These are phyloP conservation scores for Trypanosoma melophagium DNA, from an alignment of 208 protist genomes.

Conservation along the genomic window DNA sequence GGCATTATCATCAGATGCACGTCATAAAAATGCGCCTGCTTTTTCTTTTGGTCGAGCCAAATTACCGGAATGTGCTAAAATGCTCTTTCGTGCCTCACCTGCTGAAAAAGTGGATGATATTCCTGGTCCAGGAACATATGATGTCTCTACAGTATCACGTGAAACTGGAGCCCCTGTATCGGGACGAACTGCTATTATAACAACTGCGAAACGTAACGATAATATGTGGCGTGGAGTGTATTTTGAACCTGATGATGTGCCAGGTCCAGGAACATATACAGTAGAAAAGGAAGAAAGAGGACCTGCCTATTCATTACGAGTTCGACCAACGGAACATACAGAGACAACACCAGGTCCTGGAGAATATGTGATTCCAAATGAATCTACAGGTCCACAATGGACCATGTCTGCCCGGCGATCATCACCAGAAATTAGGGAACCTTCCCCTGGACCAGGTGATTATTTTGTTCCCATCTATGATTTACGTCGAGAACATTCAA, in stretches of 20 bases:
- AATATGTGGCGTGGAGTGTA: constrained; percentile 20
- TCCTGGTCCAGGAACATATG: constrained; percentile 17
- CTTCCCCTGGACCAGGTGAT: constrained; percentile 28
- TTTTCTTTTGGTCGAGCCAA: constrained; percentile 30
- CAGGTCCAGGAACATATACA: constrained; percentile 21
- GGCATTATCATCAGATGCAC: constrained; percentile 3
- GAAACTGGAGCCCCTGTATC: constrained; percentile 3
- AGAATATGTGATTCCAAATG: constrained; percentile 32
- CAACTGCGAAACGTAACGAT: constrained; percentile 18
- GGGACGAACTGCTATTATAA: constrained; percentile 16
- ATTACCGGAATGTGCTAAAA: constrained; percentile 3
- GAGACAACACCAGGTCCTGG: constrained; percentile 23
- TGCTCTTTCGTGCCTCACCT: not conserved
- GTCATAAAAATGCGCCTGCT: constrained; percentile 26
- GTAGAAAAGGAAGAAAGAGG: constrained; percentile 16
- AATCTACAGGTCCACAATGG: constrained; percentile 31
- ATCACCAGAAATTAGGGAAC: not conserved
- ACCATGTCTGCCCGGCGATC: constrained; percentile 13
- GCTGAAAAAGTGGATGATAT: constrained; percentile 26
- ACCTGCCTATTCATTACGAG: constrained; percentile 29
- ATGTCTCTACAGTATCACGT: constrained; percentile 1
- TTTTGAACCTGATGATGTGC: constrained; percentile 33
- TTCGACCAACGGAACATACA: constrained; percentile 7
- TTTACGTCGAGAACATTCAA: constrained; percentile 13
- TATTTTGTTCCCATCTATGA: constrained; percentile 28